Conservation (phyloP, 768 basidiomycete genomes). For the Boletus subparvulus region DNA sequence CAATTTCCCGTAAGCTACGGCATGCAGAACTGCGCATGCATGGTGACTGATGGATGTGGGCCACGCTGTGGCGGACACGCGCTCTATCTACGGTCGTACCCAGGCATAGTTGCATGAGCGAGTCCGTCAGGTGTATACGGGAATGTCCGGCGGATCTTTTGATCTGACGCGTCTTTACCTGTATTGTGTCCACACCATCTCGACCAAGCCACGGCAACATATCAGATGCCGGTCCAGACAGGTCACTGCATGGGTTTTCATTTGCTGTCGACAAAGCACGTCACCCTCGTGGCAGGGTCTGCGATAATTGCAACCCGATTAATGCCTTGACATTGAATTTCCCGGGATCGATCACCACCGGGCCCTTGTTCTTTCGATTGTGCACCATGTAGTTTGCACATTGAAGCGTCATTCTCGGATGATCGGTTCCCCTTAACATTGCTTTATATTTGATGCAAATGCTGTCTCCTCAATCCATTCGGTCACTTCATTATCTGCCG, state of each 20-base stretch:
- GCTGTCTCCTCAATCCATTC: conserved; percentile 1
- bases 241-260: conserved; percentile 15
- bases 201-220: conserved; percentile 12
- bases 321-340: conserved; percentile 10
- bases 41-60: conserved; percentile 32
- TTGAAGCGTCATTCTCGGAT: conserved; percentile 9
- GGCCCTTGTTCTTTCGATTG: conserved; percentile 6
- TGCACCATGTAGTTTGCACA: conserved; percentile 3
- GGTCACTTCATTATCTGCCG: conserved; percentile 1
- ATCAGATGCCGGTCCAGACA: conserved; percentile 11
- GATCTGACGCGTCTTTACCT: conserved; percentile 14
- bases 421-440: conserved; percentile 5
- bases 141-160: conserved; percentile 22
- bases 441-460: conserved; percentile 6
- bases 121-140: conserved; percentile 20
- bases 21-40: conserved; percentile 25
- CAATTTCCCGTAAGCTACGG: conserved; percentile 27
- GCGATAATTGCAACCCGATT: conserved; percentile 8
- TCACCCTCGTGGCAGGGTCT: conserved; percentile 20
- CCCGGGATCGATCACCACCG: conserved; percentile 3
- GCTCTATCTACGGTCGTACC: conserved; percentile 16
- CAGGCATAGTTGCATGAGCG: conserved; percentile 15
- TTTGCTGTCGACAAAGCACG: conserved; percentile 14
- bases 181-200: conserved; percentile 22
- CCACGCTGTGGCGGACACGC: conserved; percentile 25